Conservation (phyloP, 177 flowering plant genomes). For the Tripterygium wilfordii region DNA sequence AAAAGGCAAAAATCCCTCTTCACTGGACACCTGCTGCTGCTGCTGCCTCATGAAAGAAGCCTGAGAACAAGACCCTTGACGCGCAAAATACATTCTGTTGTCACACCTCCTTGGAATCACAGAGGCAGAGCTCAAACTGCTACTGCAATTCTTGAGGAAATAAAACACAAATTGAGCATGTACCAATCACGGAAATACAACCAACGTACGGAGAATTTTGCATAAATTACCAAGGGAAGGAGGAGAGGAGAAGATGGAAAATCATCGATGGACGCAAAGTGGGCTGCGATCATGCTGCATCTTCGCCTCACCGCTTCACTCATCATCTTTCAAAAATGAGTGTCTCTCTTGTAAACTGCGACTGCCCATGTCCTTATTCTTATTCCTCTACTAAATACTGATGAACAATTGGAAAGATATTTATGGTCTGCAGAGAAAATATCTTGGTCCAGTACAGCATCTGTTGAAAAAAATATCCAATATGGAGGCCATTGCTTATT, state of each 20-base stretch:
- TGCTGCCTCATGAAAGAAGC: constrained; percentile 57
- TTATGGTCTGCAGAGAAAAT: too few relatives aligned
- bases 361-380: too few relatives aligned
- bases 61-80: constrained; percentile 58
- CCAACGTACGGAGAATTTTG: too few relatives aligned
- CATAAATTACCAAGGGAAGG: constrained; percentile 34
- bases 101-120: constrained; percentile 49
- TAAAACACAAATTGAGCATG: not conserved
- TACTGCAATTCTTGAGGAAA: constrained; percentile 1
- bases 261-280: constrained; percentile 34
- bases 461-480: too few relatives aligned
- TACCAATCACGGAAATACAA: not conserved
- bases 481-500: too few relatives aligned
- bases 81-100: constrained; percentile 52
- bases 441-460: too few relatives aligned
- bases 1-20: constrained; percentile 27
- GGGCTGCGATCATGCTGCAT: constrained; percentile 35
- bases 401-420: too few relatives aligned
- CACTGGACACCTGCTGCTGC: constrained; percentile 18
- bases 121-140: constrained; percentile 50
- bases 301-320: constrained; percentile 36
- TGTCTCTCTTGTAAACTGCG: not conserved
- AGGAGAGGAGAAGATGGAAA: constrained; percentile 21
- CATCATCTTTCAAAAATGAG: constrained; percentile 27
- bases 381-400: too few relatives aligned